Conservation (phyloP, 2,329 filamentous ascomycete genomes). For the Leptographium lundbergii region DNA sequence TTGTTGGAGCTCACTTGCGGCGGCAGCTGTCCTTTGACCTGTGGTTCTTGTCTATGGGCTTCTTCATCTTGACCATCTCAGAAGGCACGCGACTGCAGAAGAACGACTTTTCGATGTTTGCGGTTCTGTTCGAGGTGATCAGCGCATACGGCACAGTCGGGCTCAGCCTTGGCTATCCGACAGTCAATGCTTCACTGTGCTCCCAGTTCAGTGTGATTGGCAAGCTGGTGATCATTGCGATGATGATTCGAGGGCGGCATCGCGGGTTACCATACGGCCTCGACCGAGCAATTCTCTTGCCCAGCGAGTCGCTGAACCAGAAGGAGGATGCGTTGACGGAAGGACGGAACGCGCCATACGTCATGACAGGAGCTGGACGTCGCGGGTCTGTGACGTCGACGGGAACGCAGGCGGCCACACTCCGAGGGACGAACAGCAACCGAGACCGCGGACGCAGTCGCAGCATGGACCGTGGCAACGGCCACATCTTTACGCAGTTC, state of each 20-base stretch:
- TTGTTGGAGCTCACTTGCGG: conserved; percentile 83
- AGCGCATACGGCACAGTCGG: conserved; percentile 93
- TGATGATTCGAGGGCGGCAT: conserved; percentile 58
- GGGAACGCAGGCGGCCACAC: conserved; percentile 13
- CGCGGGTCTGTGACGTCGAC: conserved; percentile 24
- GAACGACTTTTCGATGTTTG: conserved; percentile 53
- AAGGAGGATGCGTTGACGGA: conserved; percentile 30
- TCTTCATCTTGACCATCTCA: conserved; percentile 84
- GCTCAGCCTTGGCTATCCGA: conserved; percentile 69
- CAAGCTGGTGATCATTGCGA: conserved; percentile 56
- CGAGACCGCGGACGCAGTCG: conserved; percentile 22
- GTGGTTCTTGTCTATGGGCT: conserved; percentile 90
- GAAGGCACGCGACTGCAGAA: conserved; percentile 62
- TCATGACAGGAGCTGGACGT: conserved; percentile 18
- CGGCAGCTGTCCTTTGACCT: conserved; percentile 91
- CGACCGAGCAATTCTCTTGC: conserved; percentile 46
- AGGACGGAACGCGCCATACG: conserved; percentile 10
- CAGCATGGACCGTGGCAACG: conserved; percentile 26
- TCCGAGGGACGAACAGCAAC: conserved; percentile 17
- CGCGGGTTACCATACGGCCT: conserved; percentile 56
- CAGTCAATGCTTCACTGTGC: conserved; percentile 66
- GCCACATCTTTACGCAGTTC: conserved; percentile 31
- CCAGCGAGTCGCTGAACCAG: conserved; percentile 41
- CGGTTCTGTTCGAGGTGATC: conserved; percentile 71
- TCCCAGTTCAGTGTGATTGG: conserved; percentile 66